phyloP scores from a whole-genome alignment of 2,329 filamentous ascomycete species.

The Septoria petroselini region DNA sequence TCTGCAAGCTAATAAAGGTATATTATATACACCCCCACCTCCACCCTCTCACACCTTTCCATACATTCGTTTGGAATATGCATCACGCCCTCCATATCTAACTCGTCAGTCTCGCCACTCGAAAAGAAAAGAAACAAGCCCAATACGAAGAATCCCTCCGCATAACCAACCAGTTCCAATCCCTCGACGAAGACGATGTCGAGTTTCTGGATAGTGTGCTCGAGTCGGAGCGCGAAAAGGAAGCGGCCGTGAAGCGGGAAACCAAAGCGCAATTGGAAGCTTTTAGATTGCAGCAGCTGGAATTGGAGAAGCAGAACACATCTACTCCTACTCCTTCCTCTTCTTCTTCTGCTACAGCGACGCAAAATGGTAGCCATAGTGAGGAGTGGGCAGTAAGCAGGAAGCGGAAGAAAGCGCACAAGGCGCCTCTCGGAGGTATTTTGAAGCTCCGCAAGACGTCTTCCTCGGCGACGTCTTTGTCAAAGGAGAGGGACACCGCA shows the following conservation, averaged over 20 bases:
- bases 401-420: no score
- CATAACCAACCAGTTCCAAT: slow-evolving; percentile 72
- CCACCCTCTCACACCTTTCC: no score
- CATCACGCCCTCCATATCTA: slow-evolving; percentile 24
- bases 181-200: slow-evolving; percentile 74
- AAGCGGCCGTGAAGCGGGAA: slow-evolving; percentile 56
- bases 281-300: slow-evolving; percentile 59
- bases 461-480: no score
- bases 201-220: slow-evolving; percentile 65
- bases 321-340: slow-evolving; percentile 39
- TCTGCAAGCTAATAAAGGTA: slow-evolving; percentile 75
- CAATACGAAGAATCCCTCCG: slow-evolving; percentile 71
- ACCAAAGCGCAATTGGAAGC: slow-evolving; percentile 57
- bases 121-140: slow-evolving; percentile 71
- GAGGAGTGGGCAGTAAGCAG: no score
- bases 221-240: slow-evolving; percentile 56
- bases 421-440: neutral
- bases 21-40: slow-evolving; percentile 34
- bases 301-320: slow-evolving; percentile 51
- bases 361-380: no score
- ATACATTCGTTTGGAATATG: no score
- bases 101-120: slow-evolving; percentile 30
- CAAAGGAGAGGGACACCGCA: no score
- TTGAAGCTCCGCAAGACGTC: neutral
- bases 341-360: neutral